Evolutionary conservation across 768 basidiomycete genomes (phyloP).

Genomic region (Rickenella mellea): DNA sequence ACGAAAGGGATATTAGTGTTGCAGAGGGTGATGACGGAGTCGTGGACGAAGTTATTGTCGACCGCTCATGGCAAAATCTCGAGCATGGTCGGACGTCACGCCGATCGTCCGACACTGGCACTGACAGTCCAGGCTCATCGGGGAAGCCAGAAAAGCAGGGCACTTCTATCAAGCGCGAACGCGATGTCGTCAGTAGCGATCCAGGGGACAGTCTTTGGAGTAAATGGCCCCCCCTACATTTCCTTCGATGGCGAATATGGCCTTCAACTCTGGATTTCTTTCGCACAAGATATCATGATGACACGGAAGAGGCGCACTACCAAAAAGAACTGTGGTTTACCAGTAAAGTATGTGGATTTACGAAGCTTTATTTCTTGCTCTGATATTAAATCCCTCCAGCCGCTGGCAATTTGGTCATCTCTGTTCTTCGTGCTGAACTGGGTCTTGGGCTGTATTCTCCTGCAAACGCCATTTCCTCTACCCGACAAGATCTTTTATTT

Average conservation of each 20-base stretch:
- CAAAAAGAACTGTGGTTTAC: conserved; percentile 65
- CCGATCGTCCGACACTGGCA: conserved; percentile 36
- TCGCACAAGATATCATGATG: conserved; percentile 48
- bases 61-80: conserved; percentile 57
- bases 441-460: conserved; percentile 17
- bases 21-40: conserved; percentile 27
- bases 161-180: too few relatives aligned
- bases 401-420: too few relatives aligned
- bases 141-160: conserved; percentile 48
- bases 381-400: too few relatives aligned
- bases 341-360: conserved; percentile 41
- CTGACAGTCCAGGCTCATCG: conserved; percentile 38
- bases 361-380: too few relatives aligned
- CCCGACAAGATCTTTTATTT: conserved; percentile 9
- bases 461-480: conserved; percentile 7
- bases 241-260: conserved; percentile 51
- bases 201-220: conserved; percentile 28
- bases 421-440: conserved; percentile 23
- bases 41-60: conserved; percentile 70
- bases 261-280: conserved; percentile 50
- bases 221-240: conserved; percentile 23
- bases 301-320: conserved; percentile 41
- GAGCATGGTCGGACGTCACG: too few relatives aligned
- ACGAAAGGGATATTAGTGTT: background rate
- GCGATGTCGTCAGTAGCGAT: conserved; percentile 22